Evolutionary conservation across 1,284 basidiomycete species (phyloP), one percentile per base, ranked within the genome.

Genomic region (Puccinia horiana): DNA sequence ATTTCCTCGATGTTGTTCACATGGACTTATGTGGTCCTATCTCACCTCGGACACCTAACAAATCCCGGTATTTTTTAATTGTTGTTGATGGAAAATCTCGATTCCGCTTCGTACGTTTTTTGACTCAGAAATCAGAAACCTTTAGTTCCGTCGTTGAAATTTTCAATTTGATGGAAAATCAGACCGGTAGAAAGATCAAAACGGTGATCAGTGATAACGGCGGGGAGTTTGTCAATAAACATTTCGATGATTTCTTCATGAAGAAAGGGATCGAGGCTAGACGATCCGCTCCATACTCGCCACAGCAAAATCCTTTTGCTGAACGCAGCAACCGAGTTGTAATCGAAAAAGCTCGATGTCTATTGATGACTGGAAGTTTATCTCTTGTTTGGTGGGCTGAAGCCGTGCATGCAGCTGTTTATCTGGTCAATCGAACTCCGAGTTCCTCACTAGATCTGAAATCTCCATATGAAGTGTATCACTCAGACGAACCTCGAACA

Each of bases 251-350:
- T 49, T 72, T 44, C 44, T 44, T 29, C 9, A 14, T 29, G 14
- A 44, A 4, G 37, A 42, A 44, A 37, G 69, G 44, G n/a, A n/a
- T n/a, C n/a, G n/a, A n/a, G n/a, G n/a, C n/a, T n/a, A n/a, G n/a
- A n/a, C n/a, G n/a, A n/a, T n/a, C 69, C 6, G 69, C 69, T 18
- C 69, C 69, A 3, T 72, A 72, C 26, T 23, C 44, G 4, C 69
- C 69, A 12, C 35, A 72, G 44, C 69, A 72, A 49, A 72, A 72
- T n/a, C n/a, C n/a, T n/a, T n/a, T n/a, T n/a, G n/a, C n/a, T n/a
- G n/a, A n/a, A n/a, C n/a, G n/a, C n/a, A 49, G 69, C 23, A 72
- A 72, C 29, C 37, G 26, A 29, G 44, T 29, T 16, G 20, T 72
- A 8, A 29, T 72, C 14, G 69, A 72, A 18, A 72, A 72, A n/a